phyloP scores from a whole-genome alignment of 257 asterid species.

The Solanum piurae region DNA sequence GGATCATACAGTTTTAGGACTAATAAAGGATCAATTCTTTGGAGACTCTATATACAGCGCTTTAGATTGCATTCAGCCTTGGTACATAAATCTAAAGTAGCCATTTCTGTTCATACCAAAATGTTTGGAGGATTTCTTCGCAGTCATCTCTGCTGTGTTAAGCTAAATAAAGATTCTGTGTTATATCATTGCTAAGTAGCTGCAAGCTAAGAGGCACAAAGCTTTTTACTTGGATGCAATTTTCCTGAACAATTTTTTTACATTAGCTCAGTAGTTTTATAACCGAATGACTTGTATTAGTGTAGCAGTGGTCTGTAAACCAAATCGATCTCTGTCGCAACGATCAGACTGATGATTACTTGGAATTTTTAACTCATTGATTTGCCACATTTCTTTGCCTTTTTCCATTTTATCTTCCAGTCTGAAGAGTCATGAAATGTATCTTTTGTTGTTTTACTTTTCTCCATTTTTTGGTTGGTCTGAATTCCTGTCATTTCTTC shows the following conservation, averaged over 20 bases:
- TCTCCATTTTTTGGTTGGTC: not conserved
- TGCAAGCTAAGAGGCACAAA: not conserved
- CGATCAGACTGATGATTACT: not conserved
- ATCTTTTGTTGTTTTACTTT: not conserved
- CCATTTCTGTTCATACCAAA: not conserved
- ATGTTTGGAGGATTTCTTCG: not conserved
- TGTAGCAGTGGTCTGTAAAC: not conserved
- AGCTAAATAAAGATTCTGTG: not conserved
- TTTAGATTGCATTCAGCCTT: not conserved
- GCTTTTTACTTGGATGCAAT: not conserved
- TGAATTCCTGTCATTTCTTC: not conserved
- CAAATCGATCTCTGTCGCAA: not conserved
- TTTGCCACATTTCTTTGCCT: not conserved
- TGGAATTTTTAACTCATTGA: not conserved
- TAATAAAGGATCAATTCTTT: not conserved
- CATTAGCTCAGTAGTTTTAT: not conserved
- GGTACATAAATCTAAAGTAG: not conserved
- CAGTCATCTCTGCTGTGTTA: not conserved
- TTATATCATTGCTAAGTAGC: not conserved
- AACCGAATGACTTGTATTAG: not conserved
- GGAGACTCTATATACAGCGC: not conserved
- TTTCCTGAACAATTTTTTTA: not conserved
- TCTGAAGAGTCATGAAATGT: not conserved
- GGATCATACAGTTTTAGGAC: not conserved
- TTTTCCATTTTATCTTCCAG: not conserved